Percentiles rank a stretch among this genome's conserved stretches.
Conservation (phyloP, 208 protist species). For the Herpetomonas samuelpessoai region DNA sequence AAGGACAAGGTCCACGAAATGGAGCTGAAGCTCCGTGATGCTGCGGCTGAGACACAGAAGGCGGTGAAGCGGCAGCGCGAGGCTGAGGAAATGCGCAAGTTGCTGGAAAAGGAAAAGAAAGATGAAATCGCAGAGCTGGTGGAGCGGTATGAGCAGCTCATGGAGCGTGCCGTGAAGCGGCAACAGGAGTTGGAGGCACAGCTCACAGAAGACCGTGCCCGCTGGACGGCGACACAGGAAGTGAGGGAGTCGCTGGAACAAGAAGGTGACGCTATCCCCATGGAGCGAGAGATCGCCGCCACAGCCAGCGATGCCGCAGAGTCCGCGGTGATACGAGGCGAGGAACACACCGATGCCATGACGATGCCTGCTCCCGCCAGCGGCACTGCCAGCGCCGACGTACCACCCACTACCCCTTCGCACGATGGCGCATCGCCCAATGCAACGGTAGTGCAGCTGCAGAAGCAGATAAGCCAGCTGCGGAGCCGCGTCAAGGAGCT, state of each 20-base stretch:
- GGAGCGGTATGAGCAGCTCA: conserved; percentile 20
- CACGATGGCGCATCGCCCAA: no score
- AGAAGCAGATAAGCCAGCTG: not conserved
- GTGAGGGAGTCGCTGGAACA: not conserved
- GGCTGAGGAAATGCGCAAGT: conserved; percentile 21
- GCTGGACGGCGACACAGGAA: not conserved
- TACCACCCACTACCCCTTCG: no score
- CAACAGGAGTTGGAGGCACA: conserved; percentile 16
- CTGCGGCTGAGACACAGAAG: conserved; percentile 15
- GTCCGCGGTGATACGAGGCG: not conserved
- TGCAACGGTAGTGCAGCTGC: not conserved
- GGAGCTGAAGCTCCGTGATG: conserved; percentile 18
- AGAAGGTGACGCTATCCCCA: not conserved
- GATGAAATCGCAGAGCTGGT: conserved; percentile 29
- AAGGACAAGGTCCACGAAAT: conserved; percentile 24
- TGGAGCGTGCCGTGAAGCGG: conserved; percentile 10
- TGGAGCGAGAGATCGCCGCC: not conserved
- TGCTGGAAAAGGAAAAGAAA: conserved; percentile 23
- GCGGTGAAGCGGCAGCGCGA: conserved; percentile 36
- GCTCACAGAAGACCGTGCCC: conserved; percentile 3
- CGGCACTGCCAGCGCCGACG: not conserved
- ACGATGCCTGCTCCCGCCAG: not conserved
- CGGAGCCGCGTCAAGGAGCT: not conserved
- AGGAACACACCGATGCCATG: not conserved
- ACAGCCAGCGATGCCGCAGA: not conserved